A percentile compares a stretch with the other conserved stretches of the same genome.
Evolutionary conservation across 2,329 filamentous ascomycete genomes (phyloP).

Genomic region (Arthrobotrys conoides): DNA sequence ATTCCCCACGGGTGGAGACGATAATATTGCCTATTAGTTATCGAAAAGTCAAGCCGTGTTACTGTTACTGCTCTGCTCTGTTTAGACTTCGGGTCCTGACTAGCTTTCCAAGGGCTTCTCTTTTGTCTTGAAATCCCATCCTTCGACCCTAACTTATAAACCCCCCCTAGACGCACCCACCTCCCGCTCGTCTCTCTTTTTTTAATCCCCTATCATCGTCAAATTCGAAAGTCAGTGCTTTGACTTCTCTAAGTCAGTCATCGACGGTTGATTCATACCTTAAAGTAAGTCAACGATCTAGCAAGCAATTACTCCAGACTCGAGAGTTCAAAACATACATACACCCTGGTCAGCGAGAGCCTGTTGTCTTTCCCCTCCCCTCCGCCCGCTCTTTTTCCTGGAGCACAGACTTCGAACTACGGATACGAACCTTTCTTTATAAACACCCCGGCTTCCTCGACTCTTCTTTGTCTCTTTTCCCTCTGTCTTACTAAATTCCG

Average conservation of each 20-base stretch:
- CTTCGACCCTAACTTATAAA: slow-evolving; percentile 56
- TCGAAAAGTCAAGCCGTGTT: slow-evolving; percentile 51
- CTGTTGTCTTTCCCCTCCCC: slow-evolving; percentile 3
- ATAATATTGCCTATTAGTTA: slow-evolving; percentile 58
- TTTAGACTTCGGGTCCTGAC: slow-evolving; percentile 59
- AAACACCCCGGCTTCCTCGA: slow-evolving; percentile 12
- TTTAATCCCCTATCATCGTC: slow-evolving; percentile 31
- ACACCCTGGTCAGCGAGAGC: background rate
- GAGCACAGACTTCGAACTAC: slow-evolving; percentile 32
- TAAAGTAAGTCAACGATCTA: slow-evolving; percentile 58
- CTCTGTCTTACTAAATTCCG: slow-evolving; percentile 51
- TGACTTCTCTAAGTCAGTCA: slow-evolving; percentile 56
- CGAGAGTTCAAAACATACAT: slow-evolving; percentile 54
- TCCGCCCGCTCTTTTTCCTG: background rate
- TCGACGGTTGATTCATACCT: slow-evolving; percentile 55
- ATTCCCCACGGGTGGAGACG: slow-evolving; percentile 39
- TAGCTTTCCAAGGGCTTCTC: slow-evolving; percentile 48
- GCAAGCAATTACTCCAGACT: no score
- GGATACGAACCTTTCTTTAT: slow-evolving; percentile 21
- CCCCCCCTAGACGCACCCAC: slow-evolving; percentile 54
- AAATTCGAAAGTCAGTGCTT: slow-evolving; percentile 47
- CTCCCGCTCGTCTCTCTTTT: slow-evolving; percentile 23
- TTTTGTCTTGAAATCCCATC: slow-evolving; percentile 46
- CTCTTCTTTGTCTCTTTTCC: slow-evolving; percentile 9
- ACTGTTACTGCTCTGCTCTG: slow-evolving; percentile 41